Evolutionary conservation across 805 yeast genomes (phyloP), one percentile per base, ranked within the genome.

Genomic region (Ogataea glucozyma): DNA sequence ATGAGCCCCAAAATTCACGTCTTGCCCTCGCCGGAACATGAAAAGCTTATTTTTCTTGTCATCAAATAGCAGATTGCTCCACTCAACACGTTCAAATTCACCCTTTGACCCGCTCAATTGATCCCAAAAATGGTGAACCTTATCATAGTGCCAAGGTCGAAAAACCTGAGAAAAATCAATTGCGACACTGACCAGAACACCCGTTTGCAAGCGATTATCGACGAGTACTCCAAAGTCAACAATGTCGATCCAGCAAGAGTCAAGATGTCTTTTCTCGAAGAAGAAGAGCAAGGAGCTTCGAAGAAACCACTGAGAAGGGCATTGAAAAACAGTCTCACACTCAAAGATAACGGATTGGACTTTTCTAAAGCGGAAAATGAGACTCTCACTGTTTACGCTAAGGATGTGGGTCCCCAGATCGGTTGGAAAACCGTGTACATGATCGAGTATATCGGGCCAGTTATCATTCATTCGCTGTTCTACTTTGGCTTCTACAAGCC

Each of bases 321-420:
- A 3, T 62, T 81, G 57, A 71, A 70, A 43, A 56, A 65, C 18
- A 67, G 67, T 30, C 69, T 71, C 40, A 62, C 76, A 13, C 65
- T 83, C 30, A 64, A 60, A 23, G 71, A 65, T n/a, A 74, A 73
- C 45, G 77, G 78, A 1, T 58, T 66, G n/a, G 58, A 48, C 34
- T 61, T 64, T 38, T 46, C 48, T 3, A 45, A 54, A 11, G 33
- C 69, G 31, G 65, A 67, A 17, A 52, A 69, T 8, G 65, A 67
- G 17, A 52, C 69, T 8, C 55, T 71, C 18, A 71, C 66, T 11
- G 69, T 89, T 11, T 77, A 68, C 50, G 85, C 85, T 42, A 90
- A 91, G 63, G 99, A 91, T 60, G 71, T 91, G 48, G 99, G 99
- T 16, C 89, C 90, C 1, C 99, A 93, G 66, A 79, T 93, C 45